Evolutionary conservation across 768 basidiomycete genomes (phyloP), one percentile per base, ranked within the genome.

Genomic region (Mrakia gelida): DNA sequence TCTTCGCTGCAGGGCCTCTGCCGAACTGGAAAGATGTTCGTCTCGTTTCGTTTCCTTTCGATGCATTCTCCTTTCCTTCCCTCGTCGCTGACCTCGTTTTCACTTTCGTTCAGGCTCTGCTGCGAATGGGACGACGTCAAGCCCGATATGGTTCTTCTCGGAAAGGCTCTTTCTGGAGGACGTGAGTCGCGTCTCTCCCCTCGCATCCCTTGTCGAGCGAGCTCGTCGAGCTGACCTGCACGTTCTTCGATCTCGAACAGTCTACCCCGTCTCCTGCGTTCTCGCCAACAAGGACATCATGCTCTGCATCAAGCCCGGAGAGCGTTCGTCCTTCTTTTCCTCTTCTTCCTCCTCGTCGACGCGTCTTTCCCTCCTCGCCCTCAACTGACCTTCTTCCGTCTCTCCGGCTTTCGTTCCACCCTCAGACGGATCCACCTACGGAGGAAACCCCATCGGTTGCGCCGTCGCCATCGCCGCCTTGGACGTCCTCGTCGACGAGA

Each of bases 101-200:
- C n/a, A n/a, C n/a, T n/a, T n/a, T 18, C 54, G 21, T 56, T 18
- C 10, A 59, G 59, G 59, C 89, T 98, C 68, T 92, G 91, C 78
- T 92, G 88, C 81, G 91, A 98, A 81, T 91, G 94, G 82, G 95
- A 96, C 80, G 87, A 88, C 75, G 88, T 97, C 82, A 89, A 92
- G 80, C 95, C 97, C 38, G 97, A 99, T 83, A 88, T 99, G 73
- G 87, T 98, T 41, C 88, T 96, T 21, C 89, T 99, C 73, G 97
- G 97, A 67, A 99, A 99, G 85, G 97, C 97, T 0, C 89, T 99
- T 10, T 96, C 95, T 5, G 96, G 97, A 38, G 97, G 97, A 84
- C 88, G 93, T 94, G 73, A 81, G 90, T 86, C n/a, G 6, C 65
- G 1, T n/a, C 32, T 30, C 43, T 10, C 23, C 8, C 28, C 30